Conservation (phyloP, 179 eudicot species). For the Vitellaria paradoxa region DNA sequence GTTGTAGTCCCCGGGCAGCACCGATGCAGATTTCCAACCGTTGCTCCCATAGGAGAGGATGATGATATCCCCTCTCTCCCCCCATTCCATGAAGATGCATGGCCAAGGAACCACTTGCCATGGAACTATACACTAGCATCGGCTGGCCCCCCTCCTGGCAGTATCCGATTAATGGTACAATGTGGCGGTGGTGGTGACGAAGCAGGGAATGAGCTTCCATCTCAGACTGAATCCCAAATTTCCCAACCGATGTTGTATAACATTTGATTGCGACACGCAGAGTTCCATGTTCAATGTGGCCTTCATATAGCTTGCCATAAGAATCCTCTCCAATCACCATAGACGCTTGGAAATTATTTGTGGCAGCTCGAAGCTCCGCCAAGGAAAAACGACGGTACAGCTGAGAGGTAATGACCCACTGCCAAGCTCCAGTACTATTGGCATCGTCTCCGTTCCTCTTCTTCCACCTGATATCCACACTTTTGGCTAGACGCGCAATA, state of each 20-base stretch:
- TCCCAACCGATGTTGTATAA: no score
- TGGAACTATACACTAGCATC: neutral
- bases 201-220: neutral
- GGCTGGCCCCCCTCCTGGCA: neutral
- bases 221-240: no score
- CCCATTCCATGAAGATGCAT: conserved; percentile 15
- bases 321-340: neutral
- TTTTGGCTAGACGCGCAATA: neutral
- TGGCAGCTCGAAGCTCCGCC: neutral
- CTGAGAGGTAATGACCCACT: neutral
- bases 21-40: conserved; percentile 57
- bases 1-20: conserved; percentile 45
- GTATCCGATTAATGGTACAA: neutral
- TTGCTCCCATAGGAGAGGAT: conserved; percentile 39
- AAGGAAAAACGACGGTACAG: neutral
- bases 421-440: neutral
- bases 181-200: no score
- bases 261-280: neutral
- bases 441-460: neutral
- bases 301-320: neutral
- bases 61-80: neutral
- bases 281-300: neutral
- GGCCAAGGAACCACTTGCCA: conserved; percentile 14
- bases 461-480: neutral
- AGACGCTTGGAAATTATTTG: neutral